These are phyloP conservation scores for Pulicaria dysenterica DNA, from an alignment of 129 eudicot species.

Conservation along the genomic window DNA sequence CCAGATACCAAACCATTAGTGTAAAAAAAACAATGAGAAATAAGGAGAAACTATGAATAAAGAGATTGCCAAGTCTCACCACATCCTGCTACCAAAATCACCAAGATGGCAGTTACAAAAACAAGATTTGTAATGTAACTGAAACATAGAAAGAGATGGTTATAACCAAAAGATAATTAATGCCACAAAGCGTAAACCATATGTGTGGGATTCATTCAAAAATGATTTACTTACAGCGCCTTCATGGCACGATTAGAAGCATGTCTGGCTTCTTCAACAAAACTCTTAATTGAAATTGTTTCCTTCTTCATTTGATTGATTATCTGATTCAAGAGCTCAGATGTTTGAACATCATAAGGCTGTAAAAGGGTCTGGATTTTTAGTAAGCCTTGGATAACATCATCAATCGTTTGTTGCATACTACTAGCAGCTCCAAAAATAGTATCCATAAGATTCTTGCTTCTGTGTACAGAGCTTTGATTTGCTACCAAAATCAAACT, in stretches of 20 bases:
- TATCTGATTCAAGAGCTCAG: conserved; percentile 38
- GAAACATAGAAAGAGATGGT: conserved; percentile 10
- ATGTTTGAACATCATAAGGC: conserved; percentile 45
- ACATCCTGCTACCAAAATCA: conserved; percentile 51
- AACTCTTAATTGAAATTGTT: conserved; percentile 35
- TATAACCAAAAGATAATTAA: neutral
- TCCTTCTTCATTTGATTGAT: conserved; percentile 42
- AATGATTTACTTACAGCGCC: conserved; percentile 41
- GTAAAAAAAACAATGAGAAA: conserved; percentile 13
- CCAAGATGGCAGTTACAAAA: conserved; percentile 47
- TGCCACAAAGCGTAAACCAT: neutral
- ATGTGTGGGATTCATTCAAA: neutral
- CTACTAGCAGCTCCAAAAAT: conserved; percentile 46
- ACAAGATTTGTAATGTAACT: conserved; percentile 60
- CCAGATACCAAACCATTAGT: conserved; percentile 45
- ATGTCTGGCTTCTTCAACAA: conserved; percentile 38
- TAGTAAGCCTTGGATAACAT: conserved; percentile 34
- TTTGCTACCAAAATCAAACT: conserved; percentile 49
- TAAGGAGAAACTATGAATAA: neutral
- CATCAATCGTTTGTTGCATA: conserved; percentile 42
- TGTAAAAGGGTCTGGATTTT: conserved; percentile 40
- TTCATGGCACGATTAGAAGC: conserved; percentile 44
- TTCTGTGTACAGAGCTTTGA: conserved; percentile 36
- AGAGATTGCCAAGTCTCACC: conserved; percentile 41
- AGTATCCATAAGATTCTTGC: conserved; percentile 47